Base-by-base conservation (phyloP, 306 rosid species). In the Echinosophora koreensis region DNA sequence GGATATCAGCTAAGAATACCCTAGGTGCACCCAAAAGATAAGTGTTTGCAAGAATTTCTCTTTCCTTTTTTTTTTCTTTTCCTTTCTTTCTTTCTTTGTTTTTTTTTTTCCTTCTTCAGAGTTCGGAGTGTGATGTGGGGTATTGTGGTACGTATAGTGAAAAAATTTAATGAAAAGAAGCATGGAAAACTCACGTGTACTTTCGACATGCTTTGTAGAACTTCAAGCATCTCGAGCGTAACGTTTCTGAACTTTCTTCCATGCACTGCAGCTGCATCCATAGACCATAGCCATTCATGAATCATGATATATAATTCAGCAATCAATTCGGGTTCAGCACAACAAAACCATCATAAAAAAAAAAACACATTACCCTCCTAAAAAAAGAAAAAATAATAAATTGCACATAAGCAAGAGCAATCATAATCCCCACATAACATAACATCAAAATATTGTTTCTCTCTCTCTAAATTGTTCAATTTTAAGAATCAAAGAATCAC, bases 181-280 rank as follows among this genome's bases (percentile, higher is more conserved):
- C 30, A 78, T 63, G 68, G 44, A 58, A 79, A 87, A 71, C 89
- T 30, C 88, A 96, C 99, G 99, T 92, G 88, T 92, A 96, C 74
- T 92, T 96, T 81, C 96, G 87, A 71, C 98, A 86, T 78, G 94
- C 99, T 91, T 96, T 96, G 84, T 85, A 88, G 84, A 92, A 92
- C 82, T 83, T 96, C 76, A 86, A 85, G 72, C 98, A 86, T 90
- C 96, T 91, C 30, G 89, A 75, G 73, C 96, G 85, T 79, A 96
- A 85, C n/a, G 88, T 84, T 62, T 96, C 98, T 12, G 93, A 79
- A 85, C 81, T 81, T 79, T 96, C 98, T 90, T 96, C 99, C 98
- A 92, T 74, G 86, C 81, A 44, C 56, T 89, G 98, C 37, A 91
- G 87, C 99, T 96, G 96, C 81, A 84, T 73, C 41, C 74, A 77